Percentiles rank a stretch among this genome's conserved stretches.
phyloP scores from a whole-genome alignment of 2,329 filamentous ascomycete genomes.

The Penicillium sp. region DNA sequence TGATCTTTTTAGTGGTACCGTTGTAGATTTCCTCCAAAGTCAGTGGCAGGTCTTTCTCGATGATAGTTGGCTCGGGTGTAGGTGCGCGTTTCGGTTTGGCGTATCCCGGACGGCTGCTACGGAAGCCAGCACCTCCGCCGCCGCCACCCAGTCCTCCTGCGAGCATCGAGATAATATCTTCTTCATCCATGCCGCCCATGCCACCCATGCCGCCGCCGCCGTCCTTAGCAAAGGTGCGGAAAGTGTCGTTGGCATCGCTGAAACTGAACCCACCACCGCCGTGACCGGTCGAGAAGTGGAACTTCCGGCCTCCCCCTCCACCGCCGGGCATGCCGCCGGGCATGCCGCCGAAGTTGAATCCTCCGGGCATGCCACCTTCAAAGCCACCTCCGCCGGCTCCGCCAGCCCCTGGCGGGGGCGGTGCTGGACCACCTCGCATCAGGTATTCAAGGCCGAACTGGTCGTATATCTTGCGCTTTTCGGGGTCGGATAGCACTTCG shows the following conservation, averaged over 20 bases:
- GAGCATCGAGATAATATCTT: conserved; percentile 56
- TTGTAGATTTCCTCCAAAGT: conserved; percentile 85
- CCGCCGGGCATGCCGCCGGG: conserved; percentile 56
- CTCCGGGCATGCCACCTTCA: conserved; percentile 56
- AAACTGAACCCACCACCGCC: conserved; percentile 74
- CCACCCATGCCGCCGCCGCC: conserved; percentile 52
- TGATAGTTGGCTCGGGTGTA: conserved; percentile 84
- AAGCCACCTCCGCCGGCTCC: conserved; percentile 57
- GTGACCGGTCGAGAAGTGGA: conserved; percentile 47
- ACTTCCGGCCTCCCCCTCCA: conserved; percentile 50
- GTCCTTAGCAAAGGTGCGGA: conserved; percentile 74
- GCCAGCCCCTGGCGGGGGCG: conserved; percentile 63
- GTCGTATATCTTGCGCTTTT: conserved; percentile 95
- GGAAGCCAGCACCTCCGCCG: conserved; percentile 32
- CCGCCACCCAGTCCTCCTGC: conserved; percentile 45
- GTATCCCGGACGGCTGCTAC: conserved; percentile 28
- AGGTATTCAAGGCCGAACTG: conserved; percentile 93
- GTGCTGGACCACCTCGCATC: conserved; percentile 69
- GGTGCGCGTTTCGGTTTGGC: conserved; percentile 38
- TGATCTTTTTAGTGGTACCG: conserved; percentile 93
- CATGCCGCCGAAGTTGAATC: conserved; percentile 53
- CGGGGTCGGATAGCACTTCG: conserved; percentile 94
- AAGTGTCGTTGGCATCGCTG: conserved; percentile 79
- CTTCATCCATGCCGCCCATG: conserved; percentile 50
- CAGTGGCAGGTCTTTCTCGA: conserved; percentile 79